Evolutionary conservation across 225 moss, liverwort and hornwort genomes (phyloP).

Genomic region (Climacium dendroides): DNA sequence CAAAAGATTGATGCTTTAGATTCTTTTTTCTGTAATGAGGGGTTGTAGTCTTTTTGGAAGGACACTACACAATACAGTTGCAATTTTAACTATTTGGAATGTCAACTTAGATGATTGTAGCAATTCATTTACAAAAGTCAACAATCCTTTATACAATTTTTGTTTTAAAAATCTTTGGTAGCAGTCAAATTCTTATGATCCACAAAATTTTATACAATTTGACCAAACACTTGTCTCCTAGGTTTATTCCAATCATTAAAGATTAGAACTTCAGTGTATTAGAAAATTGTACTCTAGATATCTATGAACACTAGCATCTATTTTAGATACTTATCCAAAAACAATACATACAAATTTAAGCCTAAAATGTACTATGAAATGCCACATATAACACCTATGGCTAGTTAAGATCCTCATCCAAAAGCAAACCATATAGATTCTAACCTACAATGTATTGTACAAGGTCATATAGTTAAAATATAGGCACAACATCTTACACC

Average conservation of each 20-base stretch:
- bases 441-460: background rate
- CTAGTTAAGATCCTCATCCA: no score
- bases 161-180: background rate
- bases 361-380: no score
- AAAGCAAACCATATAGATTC: background rate
- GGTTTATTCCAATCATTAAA: background rate
- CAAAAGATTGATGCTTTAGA: no score
- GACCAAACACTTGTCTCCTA: background rate
- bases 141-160: background rate
- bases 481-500: background rate
- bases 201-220: background rate
- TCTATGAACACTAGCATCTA: background rate
- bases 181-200: background rate
- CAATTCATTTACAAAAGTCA: background rate
- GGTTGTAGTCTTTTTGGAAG: background rate
- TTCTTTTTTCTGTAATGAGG: accelerated
- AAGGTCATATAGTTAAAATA: background rate
- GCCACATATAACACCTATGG: background rate
- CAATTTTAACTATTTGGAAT: background rate
- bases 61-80: background rate
- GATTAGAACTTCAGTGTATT: background rate
- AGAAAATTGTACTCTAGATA: accelerated
- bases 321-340: background rate
- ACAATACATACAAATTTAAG: no score
- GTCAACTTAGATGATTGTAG: background rate